These are phyloP conservation scores for Nectriaceae sp. DNA, from an alignment of 2,329 filamentous ascomycete genomes.

Conservation along the genomic window DNA sequence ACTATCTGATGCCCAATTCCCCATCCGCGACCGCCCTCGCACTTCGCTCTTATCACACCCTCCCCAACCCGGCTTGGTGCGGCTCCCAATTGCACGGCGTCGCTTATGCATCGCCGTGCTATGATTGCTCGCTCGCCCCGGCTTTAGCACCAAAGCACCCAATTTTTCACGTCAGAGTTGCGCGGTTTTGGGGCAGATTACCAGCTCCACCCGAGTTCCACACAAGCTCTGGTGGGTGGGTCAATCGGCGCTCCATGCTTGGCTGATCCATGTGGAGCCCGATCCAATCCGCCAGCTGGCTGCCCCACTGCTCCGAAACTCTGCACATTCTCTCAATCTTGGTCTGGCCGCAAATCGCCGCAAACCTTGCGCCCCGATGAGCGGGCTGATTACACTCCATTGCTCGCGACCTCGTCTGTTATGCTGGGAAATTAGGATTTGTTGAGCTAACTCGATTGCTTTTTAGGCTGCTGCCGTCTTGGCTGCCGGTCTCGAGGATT, in stretches of 20 bases:
- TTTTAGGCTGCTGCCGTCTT: slow-evolving; percentile 70
- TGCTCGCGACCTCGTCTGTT: not conserved
- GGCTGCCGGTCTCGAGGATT: slow-evolving; percentile 81
- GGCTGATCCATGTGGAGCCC: slow-evolving; percentile 23
- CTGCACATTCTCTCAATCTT: slow-evolving; percentile 4
- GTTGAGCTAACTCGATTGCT: slow-evolving; percentile 26
- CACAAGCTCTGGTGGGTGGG: slow-evolving; percentile 33
- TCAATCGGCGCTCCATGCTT: slow-evolving; percentile 5
- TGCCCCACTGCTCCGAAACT: slow-evolving; percentile 21
- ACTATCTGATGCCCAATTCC: not conserved
- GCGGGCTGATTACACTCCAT: not conserved
- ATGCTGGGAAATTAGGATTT: slow-evolving; percentile 9
- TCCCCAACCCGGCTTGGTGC: not conserved
- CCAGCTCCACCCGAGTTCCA: slow-evolving; percentile 27
- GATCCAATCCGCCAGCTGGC: slow-evolving; percentile 24
- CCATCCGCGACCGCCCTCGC: not conserved
- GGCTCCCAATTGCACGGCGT: slow-evolving; percentile 9
- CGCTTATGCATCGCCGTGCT: slow-evolving; percentile 12
- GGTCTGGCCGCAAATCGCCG: slow-evolving; percentile 7
- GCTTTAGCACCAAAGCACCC: too few species aligned
- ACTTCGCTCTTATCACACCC: not conserved
- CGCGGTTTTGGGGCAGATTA: slow-evolving; percentile 34
- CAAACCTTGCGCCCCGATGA: slow-evolving; percentile 3
- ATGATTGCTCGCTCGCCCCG: slow-evolving; percentile 10
- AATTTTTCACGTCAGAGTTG: slow-evolving; percentile 8